Evolutionary conservation across 129 eudicot species (phyloP), one percentile per base, ranked within the genome.

Genomic region (Sambucus nigra): DNA sequence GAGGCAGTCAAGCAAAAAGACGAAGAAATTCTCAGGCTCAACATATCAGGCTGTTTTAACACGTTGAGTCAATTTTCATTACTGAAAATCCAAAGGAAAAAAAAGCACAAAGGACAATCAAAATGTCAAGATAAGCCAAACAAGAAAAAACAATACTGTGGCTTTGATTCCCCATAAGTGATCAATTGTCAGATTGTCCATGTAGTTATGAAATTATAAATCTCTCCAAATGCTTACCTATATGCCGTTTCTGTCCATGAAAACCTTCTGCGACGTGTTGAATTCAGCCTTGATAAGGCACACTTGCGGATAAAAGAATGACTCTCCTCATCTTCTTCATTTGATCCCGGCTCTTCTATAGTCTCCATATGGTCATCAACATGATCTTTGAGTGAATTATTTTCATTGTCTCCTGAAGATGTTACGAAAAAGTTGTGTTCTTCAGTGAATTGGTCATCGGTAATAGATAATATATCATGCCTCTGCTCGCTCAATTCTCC

Each of bases 171-270:
- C n/a, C n/a, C n/a, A n/a, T n/a, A n/a, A n/a, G n/a, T n/a, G n/a
- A n/a, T n/a, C n/a, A n/a, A n/a, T n/a, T n/a, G n/a, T n/a, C n/a
- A n/a, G n/a, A n/a, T n/a, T n/a, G n/a, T n/a, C 38, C 16, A 21
- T 22, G 26, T 21, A 28, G 12, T 33, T 21, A 13, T 47, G 45
- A 61, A 29, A 29, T 47, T 23, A 21, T 38, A 9, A 5, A 39
- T 40, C 27, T 28, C 18, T 12, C 12, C 28, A 13, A 53, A 51
- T 11, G 28, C 13, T 67, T 74, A 89, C 97, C 88, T 84, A 40
- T 89, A 95, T 51, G 80, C 79, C 17, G 59, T 49, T 55, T 76
- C 97, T 46, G 88, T 78, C 97, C 97, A 89, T 22, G 68, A 48
- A 72, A 81, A 84, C 85, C 73, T 82, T 61, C 55, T 74, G 64